Evolutionary conservation across 257 asterid species (phyloP).

Genomic region (Echium plantagineum): DNA sequence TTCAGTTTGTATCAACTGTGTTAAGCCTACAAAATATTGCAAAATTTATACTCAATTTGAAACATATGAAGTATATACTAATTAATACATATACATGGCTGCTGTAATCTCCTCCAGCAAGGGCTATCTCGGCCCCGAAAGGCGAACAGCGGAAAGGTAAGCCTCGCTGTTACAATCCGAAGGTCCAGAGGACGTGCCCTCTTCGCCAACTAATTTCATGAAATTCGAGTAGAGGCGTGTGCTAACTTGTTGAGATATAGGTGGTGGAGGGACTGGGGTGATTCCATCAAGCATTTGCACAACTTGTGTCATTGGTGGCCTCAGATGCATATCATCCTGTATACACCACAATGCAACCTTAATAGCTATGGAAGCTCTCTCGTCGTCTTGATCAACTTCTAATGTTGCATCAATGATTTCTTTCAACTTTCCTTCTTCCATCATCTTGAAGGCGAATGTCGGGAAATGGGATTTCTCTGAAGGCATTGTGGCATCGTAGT

Average conservation of each 20-base stretch:
- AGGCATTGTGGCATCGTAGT: constrained; percentile 18
- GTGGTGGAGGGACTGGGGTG: constrained; percentile 63
- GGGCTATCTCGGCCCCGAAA: constrained; percentile 89
- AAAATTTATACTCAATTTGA: constrained; percentile 23
- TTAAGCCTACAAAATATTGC: constrained; percentile 16
- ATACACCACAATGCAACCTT: constrained; percentile 8
- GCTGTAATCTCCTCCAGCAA: constrained; percentile 9
- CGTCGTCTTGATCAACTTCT: not conserved
- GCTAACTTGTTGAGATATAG: constrained; percentile 49
- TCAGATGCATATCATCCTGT: constrained; percentile 1
- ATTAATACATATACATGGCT: constrained; percentile 20
- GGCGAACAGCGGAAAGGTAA: constrained; percentile 68
- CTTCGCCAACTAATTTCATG: constrained; percentile 52
- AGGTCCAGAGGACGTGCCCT: constrained; percentile 79
- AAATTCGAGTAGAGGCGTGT: constrained; percentile 48
- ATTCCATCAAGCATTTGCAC: constrained; percentile 21
- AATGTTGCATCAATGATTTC: not conserved
- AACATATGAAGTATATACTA: constrained; percentile 6
- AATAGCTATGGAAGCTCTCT: not conserved
- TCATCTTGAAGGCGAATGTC: not conserved
- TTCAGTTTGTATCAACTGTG: constrained; percentile 13
- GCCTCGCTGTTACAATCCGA: constrained; percentile 81
- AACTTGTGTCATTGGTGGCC: constrained; percentile 10
- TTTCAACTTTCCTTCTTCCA: not conserved
- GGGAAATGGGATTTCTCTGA: constrained; percentile 6